Base-by-base conservation (phyloP, 228 moss, liverwort and hornwort species). In the Sphagnum fallax region DNA sequence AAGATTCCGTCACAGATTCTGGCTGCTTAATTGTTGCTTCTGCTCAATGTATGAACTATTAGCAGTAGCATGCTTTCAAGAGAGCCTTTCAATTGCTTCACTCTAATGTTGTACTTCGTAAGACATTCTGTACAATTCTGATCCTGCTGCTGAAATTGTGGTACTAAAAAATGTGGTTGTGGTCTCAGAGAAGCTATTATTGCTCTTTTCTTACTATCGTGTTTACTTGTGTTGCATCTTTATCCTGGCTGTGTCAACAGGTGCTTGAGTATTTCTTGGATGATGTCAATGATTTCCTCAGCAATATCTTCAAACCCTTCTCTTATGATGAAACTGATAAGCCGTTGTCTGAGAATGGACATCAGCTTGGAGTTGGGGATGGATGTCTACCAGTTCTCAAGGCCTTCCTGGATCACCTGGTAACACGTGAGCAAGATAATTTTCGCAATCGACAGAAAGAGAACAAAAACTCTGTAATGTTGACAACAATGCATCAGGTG, bases 401-500 rank as follows among this genome's bases (percentile, higher is more conserved):
- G 76, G 89, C 86, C 59, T 96, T 96, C 74, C 72, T 96, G 81
- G 91, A 91, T 75, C 83, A 96, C 77, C 77, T 92, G 52, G 79
- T 76, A 49, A 75, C 85, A 72, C 83, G 95, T 74, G 92, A 96
- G 79, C 82, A 86, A 65, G 88, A 91, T 49, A 92, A 92, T 66
- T 92, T 89, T 65, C 78, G 84, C 51, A 76, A 81, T 66, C 92
- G 92, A 50, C 82, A 77, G 71, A 76, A 79, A 61, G 92, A 92
- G n/a, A 85, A 96, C 82, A 88, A 84, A 66, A 91, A 88, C 58
- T 87, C 92, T 11, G 87, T 96, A 58, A 91, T 91, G 9, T 78
- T 96, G 70, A 96, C 92, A 61, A 96, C 95, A 65, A 89, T 96
- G 80, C 95, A 96, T 85, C 92, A 96, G 91, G 95, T 95, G 69